Evolutionary conservation across 352 stramenopile species (phyloP).

Genomic region (Phytopythium boreale): DNA sequence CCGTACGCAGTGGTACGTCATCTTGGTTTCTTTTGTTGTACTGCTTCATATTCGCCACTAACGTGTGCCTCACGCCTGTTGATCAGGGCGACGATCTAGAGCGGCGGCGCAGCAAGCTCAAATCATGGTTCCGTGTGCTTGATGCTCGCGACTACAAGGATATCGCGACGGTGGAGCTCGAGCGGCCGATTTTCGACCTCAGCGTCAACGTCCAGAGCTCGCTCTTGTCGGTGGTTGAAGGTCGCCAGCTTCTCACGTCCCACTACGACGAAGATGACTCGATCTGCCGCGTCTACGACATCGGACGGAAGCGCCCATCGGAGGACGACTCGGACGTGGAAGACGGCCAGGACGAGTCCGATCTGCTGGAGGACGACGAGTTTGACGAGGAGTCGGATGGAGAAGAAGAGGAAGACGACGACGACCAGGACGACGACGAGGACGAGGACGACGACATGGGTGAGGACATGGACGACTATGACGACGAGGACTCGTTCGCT

Average conservation of each 20-base stretch:
- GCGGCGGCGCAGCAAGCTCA: conserved; percentile 57
- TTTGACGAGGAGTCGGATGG: conserved; percentile 63
- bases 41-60: neutral
- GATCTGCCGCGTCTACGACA: conserved; percentile 84
- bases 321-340: conserved; percentile 89
- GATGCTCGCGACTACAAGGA: conserved; percentile 83
- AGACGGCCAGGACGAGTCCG: conserved; percentile 63
- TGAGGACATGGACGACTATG: conserved; percentile 35
- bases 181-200: conserved; percentile 75
- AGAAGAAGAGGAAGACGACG: conserved; percentile 47
- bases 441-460: conserved; percentile 44
- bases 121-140: conserved; percentile 84
- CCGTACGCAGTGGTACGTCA: conserved; percentile 56
- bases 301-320: conserved; percentile 76
- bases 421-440: conserved; percentile 47
- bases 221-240: conserved; percentile 69
- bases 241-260: conserved; percentile 59
- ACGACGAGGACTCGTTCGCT: conserved; percentile 26
- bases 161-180: conserved; percentile 80
- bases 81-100: conserved; percentile 55
- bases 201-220: conserved; percentile 63
- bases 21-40: conserved; percentile 2
- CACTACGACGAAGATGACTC: conserved; percentile 69
- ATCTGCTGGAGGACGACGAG: conserved; percentile 74
- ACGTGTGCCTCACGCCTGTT: conserved; percentile 6